Base-by-base conservation (phyloP, 305 asterid species). In the Fraxinus baroniana region DNA sequence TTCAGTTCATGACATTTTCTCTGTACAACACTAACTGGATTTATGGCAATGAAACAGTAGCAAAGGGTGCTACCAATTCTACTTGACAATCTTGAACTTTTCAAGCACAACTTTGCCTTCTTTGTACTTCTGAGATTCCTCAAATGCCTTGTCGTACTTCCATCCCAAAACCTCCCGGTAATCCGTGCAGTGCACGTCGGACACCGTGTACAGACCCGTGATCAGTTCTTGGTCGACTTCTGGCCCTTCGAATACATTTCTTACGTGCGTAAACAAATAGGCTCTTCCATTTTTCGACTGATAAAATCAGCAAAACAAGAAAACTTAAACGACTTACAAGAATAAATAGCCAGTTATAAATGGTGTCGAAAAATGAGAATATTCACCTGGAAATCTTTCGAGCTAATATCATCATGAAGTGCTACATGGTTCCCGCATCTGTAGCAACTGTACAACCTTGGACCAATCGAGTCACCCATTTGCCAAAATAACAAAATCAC, bases 371-470 rank as follows among this genome's bases (percentile, higher is more conserved):
- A 33, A 20, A 22, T 30, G 12, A 15, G 5, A 26, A 4, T 15
- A 36, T 30, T 82, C 81, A 90, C 97, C 95, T 88, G 94, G 80
- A 90, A 93, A 32, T 80, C 86, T 80, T 90, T 93, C 4, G 93
- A 89, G 35, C 89, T 87, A 3, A 91, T 83, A 86, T 91, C 92
- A 83, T 91, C 94, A 66, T 89, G 95, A 78, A 91, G 79, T 57
- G 92, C 92, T 73, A 93, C 86, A 22, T 75, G 90, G 82, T 88
- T 91, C 70, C 89, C 84, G 85, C 97, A 92, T 83, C 88, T 92
- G 87, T 85, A 92, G 88, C 97, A 91, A 85, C 93, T 84, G 86
- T 92, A 91, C 55, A 89, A 10, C 79, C 91, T 82, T 24, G 90
- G 91, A 28, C 91, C 86, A 13, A 83, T 80, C 33, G 76, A 44